These are phyloP conservation scores for Phlyctochytrium bullatum DNA, from an alignment of 192 early-diverging fungal genomes.

Conservation along the genomic window DNA sequence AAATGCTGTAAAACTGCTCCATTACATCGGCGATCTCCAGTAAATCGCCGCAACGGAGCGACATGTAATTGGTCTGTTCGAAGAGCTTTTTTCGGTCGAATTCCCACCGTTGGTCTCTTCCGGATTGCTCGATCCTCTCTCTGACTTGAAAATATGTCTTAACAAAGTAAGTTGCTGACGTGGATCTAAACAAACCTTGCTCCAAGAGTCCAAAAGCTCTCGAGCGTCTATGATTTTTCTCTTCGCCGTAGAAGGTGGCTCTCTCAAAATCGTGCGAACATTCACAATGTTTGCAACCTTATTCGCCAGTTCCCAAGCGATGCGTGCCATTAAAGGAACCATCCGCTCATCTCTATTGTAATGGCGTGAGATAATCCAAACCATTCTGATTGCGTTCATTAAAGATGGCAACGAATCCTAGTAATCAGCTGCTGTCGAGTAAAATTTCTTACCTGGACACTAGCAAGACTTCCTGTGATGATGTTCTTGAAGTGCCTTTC, in stretches of 20 bases:
- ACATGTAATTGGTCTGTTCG: conserved; percentile 68
- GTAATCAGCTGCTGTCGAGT: conserved; percentile 6
- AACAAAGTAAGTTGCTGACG: background rate
- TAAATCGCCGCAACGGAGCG: conserved; percentile 56
- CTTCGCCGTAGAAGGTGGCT: conserved; percentile 49
- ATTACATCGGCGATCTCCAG: conserved; percentile 63
- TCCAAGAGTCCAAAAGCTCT: conserved; percentile 57
- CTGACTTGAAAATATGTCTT: conserved; percentile 60
- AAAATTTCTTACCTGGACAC: conserved; percentile 37
- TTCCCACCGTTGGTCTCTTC: conserved; percentile 66
- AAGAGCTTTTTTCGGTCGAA: conserved; percentile 66
- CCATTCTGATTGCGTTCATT: conserved; percentile 64
- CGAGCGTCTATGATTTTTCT: conserved; percentile 57
- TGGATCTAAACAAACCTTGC: conserved; percentile 34
- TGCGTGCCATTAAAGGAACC: conserved; percentile 61
- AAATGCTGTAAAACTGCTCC: conserved; percentile 68
- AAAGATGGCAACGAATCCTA: conserved; percentile 55
- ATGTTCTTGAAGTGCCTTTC: conserved; percentile 67
- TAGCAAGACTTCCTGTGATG: conserved; percentile 46
- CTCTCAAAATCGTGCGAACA: conserved; percentile 52
- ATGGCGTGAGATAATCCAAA: conserved; percentile 67
- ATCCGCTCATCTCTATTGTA: conserved; percentile 66
- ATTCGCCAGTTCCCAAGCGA: conserved; percentile 62
- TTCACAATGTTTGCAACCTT: conserved; percentile 60
- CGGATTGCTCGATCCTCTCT: conserved; percentile 61